These are phyloP conservation scores for Quercus suber DNA, from an alignment of 306 rosid species.

Conservation along the genomic window DNA sequence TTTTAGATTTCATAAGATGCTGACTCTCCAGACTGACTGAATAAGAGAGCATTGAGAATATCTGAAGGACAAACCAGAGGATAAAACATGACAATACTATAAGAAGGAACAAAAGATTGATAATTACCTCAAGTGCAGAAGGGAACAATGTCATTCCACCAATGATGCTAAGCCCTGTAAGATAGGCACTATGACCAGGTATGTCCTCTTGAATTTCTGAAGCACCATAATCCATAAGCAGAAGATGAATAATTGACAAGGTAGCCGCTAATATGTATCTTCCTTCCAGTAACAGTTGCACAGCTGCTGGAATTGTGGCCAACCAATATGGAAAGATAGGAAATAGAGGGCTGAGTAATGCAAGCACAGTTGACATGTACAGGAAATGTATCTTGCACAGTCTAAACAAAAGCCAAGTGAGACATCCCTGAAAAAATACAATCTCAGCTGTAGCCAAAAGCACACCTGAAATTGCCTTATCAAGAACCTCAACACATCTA, in stretches of 20 bases:
- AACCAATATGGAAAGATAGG: conserved; percentile 84
- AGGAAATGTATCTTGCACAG: conserved; percentile 76
- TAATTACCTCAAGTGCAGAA: conserved; percentile 80
- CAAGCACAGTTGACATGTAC: conserved; percentile 86
- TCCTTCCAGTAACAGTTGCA: conserved; percentile 79
- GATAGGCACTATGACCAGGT: conserved; percentile 90
- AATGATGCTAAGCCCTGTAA: conserved; percentile 88
- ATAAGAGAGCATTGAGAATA: not conserved
- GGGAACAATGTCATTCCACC: conserved; percentile 98
- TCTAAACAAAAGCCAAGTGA: conserved; percentile 88
- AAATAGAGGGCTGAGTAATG: conserved; percentile 70
- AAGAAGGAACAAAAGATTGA: not conserved
- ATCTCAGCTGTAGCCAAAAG: conserved; percentile 90
- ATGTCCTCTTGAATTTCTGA: conserved; percentile 83
- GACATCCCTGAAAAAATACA: conserved; percentile 84
- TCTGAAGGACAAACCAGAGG: not conserved
- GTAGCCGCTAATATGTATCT: conserved; percentile 59
- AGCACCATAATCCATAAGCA: conserved; percentile 75
- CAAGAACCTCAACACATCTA: conserved; percentile 89
- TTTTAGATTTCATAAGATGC: not conserved
- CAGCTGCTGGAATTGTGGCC: conserved; percentile 78
- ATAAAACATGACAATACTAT: not conserved
- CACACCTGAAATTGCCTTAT: conserved; percentile 86
- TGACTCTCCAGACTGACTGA: not conserved
- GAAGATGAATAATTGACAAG: conserved; percentile 63